Evolutionary conservation across 441 rosid species (phyloP), one percentile per base, ranked within the genome.

Genomic region (Adansonia grandidieri): DNA sequence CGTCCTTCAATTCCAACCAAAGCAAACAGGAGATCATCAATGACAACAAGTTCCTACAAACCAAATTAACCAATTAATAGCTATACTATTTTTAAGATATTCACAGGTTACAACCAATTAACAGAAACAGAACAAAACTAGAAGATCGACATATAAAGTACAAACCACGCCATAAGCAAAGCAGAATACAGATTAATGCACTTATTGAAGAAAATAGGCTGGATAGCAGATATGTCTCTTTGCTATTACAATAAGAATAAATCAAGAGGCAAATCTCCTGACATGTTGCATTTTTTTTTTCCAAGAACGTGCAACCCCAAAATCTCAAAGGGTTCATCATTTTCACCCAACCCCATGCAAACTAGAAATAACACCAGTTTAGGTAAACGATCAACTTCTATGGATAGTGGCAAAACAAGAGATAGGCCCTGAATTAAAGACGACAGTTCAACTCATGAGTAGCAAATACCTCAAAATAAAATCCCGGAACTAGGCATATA

Each of bases 1-100:
- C 92, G 84, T 78, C 99, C 99, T 87, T 96, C 99, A 79, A 93
- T 86, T 82, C 98, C 99, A 78, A 93, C 95, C 95, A 96, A 82
- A 45, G 94, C 97, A 80, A 90, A 91, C 72, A 96, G 84, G 79
- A 94, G 91, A 87, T 96, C 99, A 77, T 96, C 97, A 58, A 94
- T 89, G 83, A 92, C 94, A 42, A 94, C 84, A 69, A 96, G 96
- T 83, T 96, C 99, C 99, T 96, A 82, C 80, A 84, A 54, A 67
- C 71, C 79, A 80, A 77, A 79, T 64, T 58, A 80, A 51, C 22
- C 51, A 51, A 62, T 4, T 6, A 77, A 70, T 48, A 22, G 13
- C 65, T 48, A 42, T 10, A 57, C 13, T 42, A 32, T 66, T 9
- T 48, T 58, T 14, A 24, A 69, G 37, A 71, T 71, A 62, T 53